Evolutionary conservation across 768 basidiomycete genomes (phyloP).

Genomic region (Asterophora parasitica): DNA sequence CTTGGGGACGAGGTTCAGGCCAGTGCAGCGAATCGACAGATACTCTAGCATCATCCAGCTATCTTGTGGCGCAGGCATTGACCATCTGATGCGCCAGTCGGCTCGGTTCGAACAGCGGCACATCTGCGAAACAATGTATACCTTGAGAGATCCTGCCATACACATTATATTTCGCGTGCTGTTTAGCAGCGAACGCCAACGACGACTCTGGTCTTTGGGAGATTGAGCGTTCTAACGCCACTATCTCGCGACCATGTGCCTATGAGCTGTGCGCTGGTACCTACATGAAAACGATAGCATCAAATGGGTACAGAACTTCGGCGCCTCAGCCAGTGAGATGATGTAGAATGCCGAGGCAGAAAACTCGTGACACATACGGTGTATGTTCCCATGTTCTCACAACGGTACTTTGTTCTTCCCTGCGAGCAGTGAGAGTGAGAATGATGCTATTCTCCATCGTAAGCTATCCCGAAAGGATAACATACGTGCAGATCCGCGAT

Average conservation of each 20-base stretch:
- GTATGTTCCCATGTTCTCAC: slow-evolving; percentile 11
- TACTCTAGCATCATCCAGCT: no score
- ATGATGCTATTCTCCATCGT: slow-evolving; percentile 5
- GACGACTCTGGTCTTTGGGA: slow-evolving; percentile 8
- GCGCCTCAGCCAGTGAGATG: not conserved
- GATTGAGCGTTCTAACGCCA: slow-evolving; percentile 1
- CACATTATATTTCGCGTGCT: slow-evolving; percentile 4
- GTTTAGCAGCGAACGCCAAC: slow-evolving; percentile 7
- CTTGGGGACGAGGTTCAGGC: no score
- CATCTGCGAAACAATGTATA: no score
- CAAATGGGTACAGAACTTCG: not conserved
- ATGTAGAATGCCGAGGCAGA: slow-evolving; percentile 5
- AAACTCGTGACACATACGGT: not conserved
- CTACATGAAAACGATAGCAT: not conserved
- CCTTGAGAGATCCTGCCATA: not conserved
- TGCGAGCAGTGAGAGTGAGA: slow-evolving; percentile 1
- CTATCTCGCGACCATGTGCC: slow-evolving; percentile 11
- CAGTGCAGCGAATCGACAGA: no score
- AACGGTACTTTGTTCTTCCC: slow-evolving; percentile 12
- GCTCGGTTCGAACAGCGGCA: no score
- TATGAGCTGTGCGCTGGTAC: slow-evolving; percentile 7
- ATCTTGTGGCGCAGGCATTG: no score
- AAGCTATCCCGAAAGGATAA: not conserved
- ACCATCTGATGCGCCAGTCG: no score
- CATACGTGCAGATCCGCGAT: not conserved